phyloP scores from a whole-genome alignment of 179 eudicot genomes.

The Corrigiola litoralis region DNA sequence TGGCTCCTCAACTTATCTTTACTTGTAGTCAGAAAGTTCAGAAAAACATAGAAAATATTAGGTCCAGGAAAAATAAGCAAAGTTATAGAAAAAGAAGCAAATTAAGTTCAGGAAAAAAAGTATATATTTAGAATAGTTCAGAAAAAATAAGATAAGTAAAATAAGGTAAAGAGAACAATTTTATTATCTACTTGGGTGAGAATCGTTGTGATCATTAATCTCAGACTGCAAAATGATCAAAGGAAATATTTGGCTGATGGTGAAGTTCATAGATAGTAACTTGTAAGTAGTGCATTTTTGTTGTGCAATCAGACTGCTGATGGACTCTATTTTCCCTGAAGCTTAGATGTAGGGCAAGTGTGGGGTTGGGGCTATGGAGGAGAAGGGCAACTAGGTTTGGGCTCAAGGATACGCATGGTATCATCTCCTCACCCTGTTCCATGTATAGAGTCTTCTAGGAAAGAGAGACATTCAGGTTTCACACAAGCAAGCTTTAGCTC shows the following conservation, averaged over 20 bases:
- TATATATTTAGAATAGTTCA: too few relatives aligned
- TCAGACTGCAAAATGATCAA: too few relatives aligned
- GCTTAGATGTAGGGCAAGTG: constrained; percentile 95
- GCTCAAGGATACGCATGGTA: constrained; percentile 88
- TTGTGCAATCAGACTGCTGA: constrained; percentile 25
- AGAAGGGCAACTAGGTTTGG: constrained; percentile 94
- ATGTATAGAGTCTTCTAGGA: constrained; percentile 68
- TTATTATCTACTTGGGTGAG: too few relatives aligned
- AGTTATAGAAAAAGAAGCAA: too few relatives aligned
- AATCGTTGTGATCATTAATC: too few relatives aligned
- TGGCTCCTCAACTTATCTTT: too few relatives aligned
- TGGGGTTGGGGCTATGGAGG: constrained; percentile 99
- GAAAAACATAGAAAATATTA: too few relatives aligned
- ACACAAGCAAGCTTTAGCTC: constrained; percentile 39
- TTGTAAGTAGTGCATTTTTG: background rate
- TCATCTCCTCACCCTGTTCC: constrained; percentile 96
- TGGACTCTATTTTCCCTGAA: constrained; percentile 34
- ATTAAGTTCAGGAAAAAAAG: too few relatives aligned
- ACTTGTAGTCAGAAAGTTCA: too few relatives aligned
- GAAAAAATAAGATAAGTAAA: too few relatives aligned
- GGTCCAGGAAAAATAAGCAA: too few relatives aligned
- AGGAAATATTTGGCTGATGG: background rate
- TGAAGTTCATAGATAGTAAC: background rate
- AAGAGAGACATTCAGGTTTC: constrained; percentile 46
- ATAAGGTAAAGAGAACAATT: too few relatives aligned